Evolutionary conservation across 1,139 yeast species (phyloP), one percentile per base, ranked within the genome.

Genomic region (Candida labiduridarum): DNA sequence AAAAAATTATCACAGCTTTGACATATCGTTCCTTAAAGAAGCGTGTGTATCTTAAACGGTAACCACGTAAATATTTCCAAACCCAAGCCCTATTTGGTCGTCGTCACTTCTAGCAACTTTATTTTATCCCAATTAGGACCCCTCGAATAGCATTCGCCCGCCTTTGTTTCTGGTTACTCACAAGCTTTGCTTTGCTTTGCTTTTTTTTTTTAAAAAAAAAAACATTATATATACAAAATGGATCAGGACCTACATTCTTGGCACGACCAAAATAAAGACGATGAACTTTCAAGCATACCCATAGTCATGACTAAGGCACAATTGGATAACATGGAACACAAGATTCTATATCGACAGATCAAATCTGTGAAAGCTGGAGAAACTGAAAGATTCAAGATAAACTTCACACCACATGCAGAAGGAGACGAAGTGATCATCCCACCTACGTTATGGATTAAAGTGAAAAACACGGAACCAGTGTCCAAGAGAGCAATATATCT

Each of bases 401-500:
- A 59, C 25, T 74, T 71, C 52, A 57, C 68, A 5, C 78, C 78
- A 2, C 60, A 59, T 36, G 49, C 54, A 3, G 50, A 59, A n/a
- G 60, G 58, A 15, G 57, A 58, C 19, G 60, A 60, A 29, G 51
- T 57, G 11, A 52, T 54, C 19, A 52, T 60, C 15, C 69, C 75
- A 2, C 58, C 68, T 3, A 67, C 60, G 44, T 58, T 76, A 14
- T 87, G 85, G 83, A 71, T 92, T 14, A 84, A 83, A 56, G 79
- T 94, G 38, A 83, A 83, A 58, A 94, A 94, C 65, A 75, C 74
- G 5, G 96, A 90, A 60, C 83, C 84, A 50, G 66, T 89, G 10
- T 84, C 97, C 0, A 69, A 89, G 58, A 69, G 97, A 44, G 97
- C 98, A 0, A 96, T 96, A 0, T 89, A 87, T 62, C 70, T 94